Base-by-base conservation (phyloP, 768 basidiomycete genomes). In the Grammothele lineata region DNA sequence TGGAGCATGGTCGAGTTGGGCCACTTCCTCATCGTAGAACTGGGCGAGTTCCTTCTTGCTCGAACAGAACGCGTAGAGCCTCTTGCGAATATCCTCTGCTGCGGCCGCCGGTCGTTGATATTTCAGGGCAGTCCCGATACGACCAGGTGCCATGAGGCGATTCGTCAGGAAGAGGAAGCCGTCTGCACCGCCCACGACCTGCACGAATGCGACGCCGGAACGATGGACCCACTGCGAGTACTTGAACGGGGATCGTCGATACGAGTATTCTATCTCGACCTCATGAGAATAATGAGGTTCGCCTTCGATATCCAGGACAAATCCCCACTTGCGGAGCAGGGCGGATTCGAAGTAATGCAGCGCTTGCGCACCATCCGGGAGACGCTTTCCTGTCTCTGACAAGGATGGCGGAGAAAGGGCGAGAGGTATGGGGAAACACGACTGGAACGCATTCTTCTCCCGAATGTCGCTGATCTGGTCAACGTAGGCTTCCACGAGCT, bases 151-250 rank as follows among this genome's bases (percentile, higher is more conserved):
- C 74, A 90, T 86, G 47, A 94, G 69, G 19, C 92, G 73, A 62
- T 97, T 97, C 44, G 88, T 93, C 56, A 92, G 71, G 73, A 94
- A 95, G 48, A 92, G 66, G 65, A 92, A 94, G 0, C 93, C 92
- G 44, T 85, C 73, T 3, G 74, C 64, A 1, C 83, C 89, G 2
- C 86, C 89, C 4, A 93, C 59, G 48, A 95, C 85, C 62, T 96
- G 92, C 8, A 92, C 82, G 60, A 97, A 92, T 8, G 90, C 92
- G 19, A 87, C 80, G 1, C 96, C 96, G 4, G 86, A 80, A 40
- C 84, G 81, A 60, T 96, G 95, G 24, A 96, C 87, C 62, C 91
- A 97, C 62, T 98, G 95, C 17, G 92, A 88, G 66, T 92, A 79
- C 53, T 77, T 74, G 70, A 82, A 89, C 4, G 83, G 74, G 34